A percentile compares a stretch with the other conserved stretches of the same genome.
These are phyloP conservation scores for Coprinellus aureogranulatus DNA, from an alignment of 768 basidiomycete genomes.

Conservation along the genomic window DNA sequence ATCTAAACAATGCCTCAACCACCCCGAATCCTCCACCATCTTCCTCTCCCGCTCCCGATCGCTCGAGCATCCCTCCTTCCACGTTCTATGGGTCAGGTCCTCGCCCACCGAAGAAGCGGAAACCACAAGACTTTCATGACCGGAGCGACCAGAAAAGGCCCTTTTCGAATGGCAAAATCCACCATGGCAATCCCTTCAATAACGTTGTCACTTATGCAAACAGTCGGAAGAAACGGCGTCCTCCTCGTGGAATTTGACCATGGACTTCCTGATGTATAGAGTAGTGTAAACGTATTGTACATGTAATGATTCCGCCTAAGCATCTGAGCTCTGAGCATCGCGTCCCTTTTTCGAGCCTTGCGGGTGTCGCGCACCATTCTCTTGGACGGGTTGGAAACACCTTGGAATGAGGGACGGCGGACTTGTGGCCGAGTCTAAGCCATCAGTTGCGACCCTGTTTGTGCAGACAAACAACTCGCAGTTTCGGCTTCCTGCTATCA, in stretches of 20 bases:
- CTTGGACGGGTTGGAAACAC: too few species aligned
- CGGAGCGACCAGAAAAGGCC: background rate
- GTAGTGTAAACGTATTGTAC: slow-evolving; percentile 2
- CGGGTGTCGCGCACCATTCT: too few species aligned
- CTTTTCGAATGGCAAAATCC: background rate
- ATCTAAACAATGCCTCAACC: slow-evolving; percentile 5
- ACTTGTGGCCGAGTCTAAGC: too few species aligned
- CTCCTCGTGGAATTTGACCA: slow-evolving; percentile 1
- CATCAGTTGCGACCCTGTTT: too few species aligned
- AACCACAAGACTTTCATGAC: background rate
- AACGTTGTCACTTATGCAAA: background rate
- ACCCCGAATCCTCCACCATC: background rate
- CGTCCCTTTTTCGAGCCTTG: too few species aligned
- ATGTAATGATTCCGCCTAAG: too few species aligned
- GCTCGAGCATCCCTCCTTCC: slow-evolving; percentile 3
- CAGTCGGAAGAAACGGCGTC: background rate
- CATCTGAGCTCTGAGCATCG: too few species aligned
- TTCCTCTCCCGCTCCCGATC: slow-evolving; percentile 2
- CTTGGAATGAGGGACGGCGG: too few species aligned
- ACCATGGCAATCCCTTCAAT: background rate
- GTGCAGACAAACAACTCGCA: too few species aligned
- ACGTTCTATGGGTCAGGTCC: slow-evolving; percentile 11
- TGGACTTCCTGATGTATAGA: slow-evolving; percentile 7
- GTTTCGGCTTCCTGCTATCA: too few species aligned
- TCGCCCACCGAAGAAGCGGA: background rate